phyloP scores from a whole-genome alignment of 2,329 filamentous ascomycete genomes.

The Aureobasidium sp. region DNA sequence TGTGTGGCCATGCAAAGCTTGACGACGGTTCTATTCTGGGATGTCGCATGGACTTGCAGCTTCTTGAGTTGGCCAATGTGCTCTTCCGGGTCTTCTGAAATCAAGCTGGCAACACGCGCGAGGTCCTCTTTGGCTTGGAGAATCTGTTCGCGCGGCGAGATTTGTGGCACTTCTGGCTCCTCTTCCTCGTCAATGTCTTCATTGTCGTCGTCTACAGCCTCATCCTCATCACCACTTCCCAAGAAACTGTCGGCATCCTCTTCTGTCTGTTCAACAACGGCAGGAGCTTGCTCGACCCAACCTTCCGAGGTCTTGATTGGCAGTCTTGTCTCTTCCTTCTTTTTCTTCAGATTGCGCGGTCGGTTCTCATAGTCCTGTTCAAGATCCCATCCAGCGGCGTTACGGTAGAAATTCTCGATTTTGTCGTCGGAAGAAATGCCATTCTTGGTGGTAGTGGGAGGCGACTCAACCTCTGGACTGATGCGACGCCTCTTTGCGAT shows the following conservation, averaged over 20 bases:
- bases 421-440: conserved; percentile 20
- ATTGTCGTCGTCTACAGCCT: conserved; percentile 24
- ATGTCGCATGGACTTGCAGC: conserved; percentile 64
- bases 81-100: conserved; percentile 93
- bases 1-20: conserved; percentile 83
- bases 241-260: conserved; percentile 59
- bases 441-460: conserved; percentile 13
- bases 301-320: conserved; percentile 85
- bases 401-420: conserved; percentile 34
- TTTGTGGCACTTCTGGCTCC: conserved; percentile 47
- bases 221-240: conserved; percentile 41
- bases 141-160: conserved; percentile 72
- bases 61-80: conserved; percentile 71
- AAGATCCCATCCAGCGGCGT: conserved; percentile 76
- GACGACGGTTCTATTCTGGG: conserved; percentile 62
- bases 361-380: conserved; percentile 85
- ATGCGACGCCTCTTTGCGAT: conserved; percentile 42
- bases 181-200: conserved; percentile 41
- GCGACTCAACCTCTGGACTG: conserved; percentile 35
- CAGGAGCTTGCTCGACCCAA: conserved; percentile 45
- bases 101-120: conserved; percentile 65
- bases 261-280: conserved; percentile 26
- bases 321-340: conserved; percentile 65
- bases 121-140: conserved; percentile 84
- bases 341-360: conserved; percentile 64